phyloP scores from a whole-genome alignment of 2,329 filamentous ascomycete genomes.

The Didymella pomorum region DNA sequence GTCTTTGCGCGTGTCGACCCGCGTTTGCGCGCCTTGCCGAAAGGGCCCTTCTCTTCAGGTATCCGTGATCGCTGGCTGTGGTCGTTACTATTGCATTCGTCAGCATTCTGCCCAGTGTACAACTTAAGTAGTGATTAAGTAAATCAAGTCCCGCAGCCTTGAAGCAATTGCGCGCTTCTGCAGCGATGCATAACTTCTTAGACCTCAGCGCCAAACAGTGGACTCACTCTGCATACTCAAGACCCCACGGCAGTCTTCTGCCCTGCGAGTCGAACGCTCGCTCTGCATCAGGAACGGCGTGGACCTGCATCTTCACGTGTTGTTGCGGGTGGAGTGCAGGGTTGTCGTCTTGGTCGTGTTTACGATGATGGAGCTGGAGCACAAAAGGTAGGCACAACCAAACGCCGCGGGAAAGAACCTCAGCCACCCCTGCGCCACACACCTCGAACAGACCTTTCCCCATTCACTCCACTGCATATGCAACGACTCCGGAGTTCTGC shows the following conservation, averaged over 20 bases:
- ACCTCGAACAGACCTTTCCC: slow-evolving; percentile 27
- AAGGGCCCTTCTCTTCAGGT: slow-evolving; percentile 68
- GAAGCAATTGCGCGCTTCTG: slow-evolving; percentile 3
- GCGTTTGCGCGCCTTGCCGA: slow-evolving; percentile 61
- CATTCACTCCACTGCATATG: slow-evolving; percentile 28
- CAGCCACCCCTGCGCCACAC: slow-evolving; percentile 33
- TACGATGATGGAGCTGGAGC: slow-evolving; percentile 31
- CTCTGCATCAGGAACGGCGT: slow-evolving; percentile 70
- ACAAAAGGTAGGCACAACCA: slow-evolving; percentile 27
- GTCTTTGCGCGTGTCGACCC: slow-evolving; percentile 62
- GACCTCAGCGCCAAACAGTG: not conserved
- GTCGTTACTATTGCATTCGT: slow-evolving; percentile 36
- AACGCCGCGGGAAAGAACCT: slow-evolving; percentile 38
- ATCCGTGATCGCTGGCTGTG: slow-evolving; percentile 60
- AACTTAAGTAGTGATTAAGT: not conserved
- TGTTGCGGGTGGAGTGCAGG: slow-evolving; percentile 15
- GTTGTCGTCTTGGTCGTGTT: slow-evolving; percentile 16
- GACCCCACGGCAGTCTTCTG: slow-evolving; percentile 68
- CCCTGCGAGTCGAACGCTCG: slow-evolving; percentile 67
- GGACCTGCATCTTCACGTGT: slow-evolving; percentile 65
- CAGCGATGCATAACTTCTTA: not conserved
- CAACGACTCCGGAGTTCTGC: slow-evolving; percentile 24
- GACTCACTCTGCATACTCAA: slow-evolving; percentile 68
- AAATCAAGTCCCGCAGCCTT: not conserved
- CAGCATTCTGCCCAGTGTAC: not conserved